Conservation (phyloP, 2,329 filamentous ascomycete genomes). For the Fusarium equiseti region DNA sequence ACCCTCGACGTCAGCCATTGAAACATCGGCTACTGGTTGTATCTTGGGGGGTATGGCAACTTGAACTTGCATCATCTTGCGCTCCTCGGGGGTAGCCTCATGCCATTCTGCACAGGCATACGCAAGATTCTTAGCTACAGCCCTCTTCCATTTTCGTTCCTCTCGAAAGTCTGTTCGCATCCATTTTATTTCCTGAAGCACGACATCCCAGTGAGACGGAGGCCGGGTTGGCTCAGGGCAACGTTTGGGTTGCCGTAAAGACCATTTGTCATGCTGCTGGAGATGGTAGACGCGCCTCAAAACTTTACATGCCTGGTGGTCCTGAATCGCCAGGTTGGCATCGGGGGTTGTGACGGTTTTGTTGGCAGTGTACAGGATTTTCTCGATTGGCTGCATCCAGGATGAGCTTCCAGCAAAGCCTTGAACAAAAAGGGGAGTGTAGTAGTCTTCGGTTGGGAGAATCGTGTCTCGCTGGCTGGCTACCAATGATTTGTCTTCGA, state of each 20-base stretch:
- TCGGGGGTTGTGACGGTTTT: slow-evolving; percentile 92
- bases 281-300: slow-evolving; percentile 88
- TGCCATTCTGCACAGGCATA: slow-evolving; percentile 88
- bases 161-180: slow-evolving; percentile 97
- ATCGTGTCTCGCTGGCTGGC: slow-evolving; percentile 56
- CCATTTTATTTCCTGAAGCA: slow-evolving; percentile 95
- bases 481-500: slow-evolving; percentile 61
- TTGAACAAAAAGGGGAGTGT: slow-evolving; percentile 71
- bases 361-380: slow-evolving; percentile 83
- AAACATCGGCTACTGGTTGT: slow-evolving; percentile 47
- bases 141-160: slow-evolving; percentile 93
- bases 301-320: slow-evolving; percentile 89
- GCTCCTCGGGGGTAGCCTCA: slow-evolving; percentile 71
- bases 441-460: slow-evolving; percentile 71
- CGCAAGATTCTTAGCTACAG: slow-evolving; percentile 82
- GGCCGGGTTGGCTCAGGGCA: slow-evolving; percentile 83
- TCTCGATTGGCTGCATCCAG: slow-evolving; percentile 74
- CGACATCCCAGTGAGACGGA: slow-evolving; percentile 84
- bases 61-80: slow-evolving; percentile 76
- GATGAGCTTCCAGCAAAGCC: slow-evolving; percentile 66
- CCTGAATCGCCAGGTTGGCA: slow-evolving; percentile 83
- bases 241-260: slow-evolving; percentile 87
- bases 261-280: slow-evolving; percentile 93
- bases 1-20: slow-evolving; percentile 51
- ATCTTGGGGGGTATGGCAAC: slow-evolving; percentile 61